Percentiles rank a stretch among this genome's conserved stretches.
Evolutionary conservation across 2,329 filamentous ascomycete genomes (phyloP).

Genomic region (Hortaea werneckii): DNA sequence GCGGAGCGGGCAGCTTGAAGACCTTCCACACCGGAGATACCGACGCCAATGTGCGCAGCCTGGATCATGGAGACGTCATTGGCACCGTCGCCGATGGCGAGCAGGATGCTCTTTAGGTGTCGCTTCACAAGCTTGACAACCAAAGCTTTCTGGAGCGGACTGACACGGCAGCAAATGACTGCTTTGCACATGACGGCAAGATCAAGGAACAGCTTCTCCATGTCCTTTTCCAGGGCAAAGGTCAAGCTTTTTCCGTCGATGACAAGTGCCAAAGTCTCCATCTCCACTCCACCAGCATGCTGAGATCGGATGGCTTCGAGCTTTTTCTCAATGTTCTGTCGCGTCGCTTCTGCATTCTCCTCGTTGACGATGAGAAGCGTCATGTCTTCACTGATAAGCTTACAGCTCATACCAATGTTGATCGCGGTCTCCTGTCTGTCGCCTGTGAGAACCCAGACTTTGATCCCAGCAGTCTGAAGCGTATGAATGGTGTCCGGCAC

Average conservation of each 20-base stretch:
- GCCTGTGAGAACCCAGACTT: slow-evolving; percentile 95
- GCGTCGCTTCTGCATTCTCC: slow-evolving; percentile 65
- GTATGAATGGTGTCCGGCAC: slow-evolving; percentile 98
- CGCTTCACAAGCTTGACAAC: slow-evolving; percentile 98
- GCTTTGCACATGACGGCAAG: slow-evolving; percentile 94
- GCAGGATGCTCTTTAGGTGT: slow-evolving; percentile 78
- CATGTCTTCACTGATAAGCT: slow-evolving; percentile 97
- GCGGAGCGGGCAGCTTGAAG: slow-evolving; percentile 91
- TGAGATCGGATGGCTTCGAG: slow-evolving; percentile 81
- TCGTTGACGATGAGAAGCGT: slow-evolving; percentile 94
- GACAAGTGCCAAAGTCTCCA: slow-evolving; percentile 79
- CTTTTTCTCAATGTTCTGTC: slow-evolving; percentile 88
- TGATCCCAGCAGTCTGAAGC: slow-evolving; percentile 91
- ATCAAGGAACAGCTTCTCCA: slow-evolving; percentile 89
- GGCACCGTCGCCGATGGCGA: slow-evolving; percentile 93
- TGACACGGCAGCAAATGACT: slow-evolving; percentile 95
- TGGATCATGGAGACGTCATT: slow-evolving; percentile 99
- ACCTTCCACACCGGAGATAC: slow-evolving; percentile 94
- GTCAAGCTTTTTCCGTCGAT: slow-evolving; percentile 96
- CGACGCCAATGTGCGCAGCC: slow-evolving; percentile 92
- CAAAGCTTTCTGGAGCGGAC: slow-evolving; percentile 89
- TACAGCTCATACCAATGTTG: slow-evolving; percentile 99
- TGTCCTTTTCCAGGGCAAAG: slow-evolving; percentile 81
- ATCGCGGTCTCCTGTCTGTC: slow-evolving; percentile 98
- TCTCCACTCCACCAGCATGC: slow-evolving; percentile 62